phyloP scores from a whole-genome alignment of 2,329 filamentous ascomycete species.

The Cordyceps javanica region DNA sequence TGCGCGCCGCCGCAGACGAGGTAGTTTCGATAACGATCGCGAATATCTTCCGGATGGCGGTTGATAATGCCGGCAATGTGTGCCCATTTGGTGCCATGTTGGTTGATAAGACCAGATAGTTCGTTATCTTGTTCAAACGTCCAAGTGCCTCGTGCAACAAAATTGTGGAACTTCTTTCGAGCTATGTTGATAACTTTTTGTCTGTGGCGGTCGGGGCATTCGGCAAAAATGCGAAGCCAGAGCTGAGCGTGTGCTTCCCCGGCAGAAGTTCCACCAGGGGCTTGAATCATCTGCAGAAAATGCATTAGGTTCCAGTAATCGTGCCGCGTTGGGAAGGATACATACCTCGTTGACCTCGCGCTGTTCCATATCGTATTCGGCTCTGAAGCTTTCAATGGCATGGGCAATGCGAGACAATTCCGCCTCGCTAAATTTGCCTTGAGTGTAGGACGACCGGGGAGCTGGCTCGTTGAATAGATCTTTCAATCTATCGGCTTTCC shows the following conservation, averaged over 20 bases:
- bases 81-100: background rate
- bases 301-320: constrained; percentile 14
- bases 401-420: constrained; percentile 36
- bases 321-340: constrained; percentile 20
- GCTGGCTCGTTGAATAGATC: constrained; percentile 19
- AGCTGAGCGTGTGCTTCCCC: constrained; percentile 36
- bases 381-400: constrained; percentile 39
- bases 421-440: constrained; percentile 37
- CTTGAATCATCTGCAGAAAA: constrained; percentile 29
- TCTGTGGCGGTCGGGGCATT: constrained; percentile 44
- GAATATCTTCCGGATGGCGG: constrained; percentile 58
- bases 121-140: constrained; percentile 32
- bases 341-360: constrained; percentile 41
- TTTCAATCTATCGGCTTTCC: constrained; percentile 11
- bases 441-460: constrained; percentile 20
- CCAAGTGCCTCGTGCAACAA: constrained; percentile 45
- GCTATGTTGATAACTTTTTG: background rate
- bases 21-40: constrained; percentile 66
- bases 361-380: constrained; percentile 36
- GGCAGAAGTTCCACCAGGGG: constrained; percentile 29
- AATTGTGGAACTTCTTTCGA: constrained; percentile 54
- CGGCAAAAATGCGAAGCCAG: constrained; percentile 43
- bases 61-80: constrained; percentile 27
- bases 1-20: constrained; percentile 50
- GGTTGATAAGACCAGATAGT: constrained; percentile 31